A percentile compares a stretch with the other conserved stretches of the same genome.
Conservation (phyloP, 129 eudicot species). For the Saposhnikovia divaricata region DNA sequence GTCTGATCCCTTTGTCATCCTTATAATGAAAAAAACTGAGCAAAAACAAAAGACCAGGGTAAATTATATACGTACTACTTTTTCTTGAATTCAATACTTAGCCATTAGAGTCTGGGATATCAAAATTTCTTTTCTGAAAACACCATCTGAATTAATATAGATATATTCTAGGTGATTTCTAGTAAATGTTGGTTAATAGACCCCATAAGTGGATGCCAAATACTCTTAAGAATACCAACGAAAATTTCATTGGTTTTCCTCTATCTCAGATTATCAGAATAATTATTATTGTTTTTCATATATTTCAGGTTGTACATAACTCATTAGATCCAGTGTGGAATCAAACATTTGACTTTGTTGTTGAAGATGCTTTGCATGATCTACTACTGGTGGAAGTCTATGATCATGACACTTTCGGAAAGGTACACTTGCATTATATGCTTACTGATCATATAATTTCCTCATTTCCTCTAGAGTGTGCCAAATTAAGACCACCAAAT, state of each 20-base stretch:
- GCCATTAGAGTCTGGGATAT: neutral
- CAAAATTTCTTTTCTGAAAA: neutral
- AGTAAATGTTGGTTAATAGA: neutral
- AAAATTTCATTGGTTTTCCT: neutral
- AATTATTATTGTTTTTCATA: conserved; percentile 4
- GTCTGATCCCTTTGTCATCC: conserved; percentile 87
- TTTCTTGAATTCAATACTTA: neutral
- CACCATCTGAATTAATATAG: neutral
- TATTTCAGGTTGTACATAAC: conserved; percentile 69
- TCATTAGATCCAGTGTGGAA: conserved; percentile 92
- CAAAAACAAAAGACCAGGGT: conserved; percentile 80
- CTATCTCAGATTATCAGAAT: neutral
- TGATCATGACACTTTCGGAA: conserved; percentile 95
- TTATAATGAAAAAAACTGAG: conserved; percentile 67
- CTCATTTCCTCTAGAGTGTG: neutral
- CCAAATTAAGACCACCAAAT: neutral
- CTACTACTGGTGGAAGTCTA: conserved; percentile 72
- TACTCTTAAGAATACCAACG: neutral
- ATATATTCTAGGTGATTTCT: neutral
- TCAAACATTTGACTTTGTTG: conserved; percentile 93
- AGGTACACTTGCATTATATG: conserved; percentile 33
- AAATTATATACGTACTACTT: conserved; percentile 2
- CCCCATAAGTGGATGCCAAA: neutral
- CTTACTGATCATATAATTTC: neutral
- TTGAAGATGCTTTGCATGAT: conserved; percentile 90